A percentile compares a stretch with the other conserved stretches of the same genome.
phyloP scores from a whole-genome alignment of 768 basidiomycete species.

The Pleurotus tuber-regium region DNA sequence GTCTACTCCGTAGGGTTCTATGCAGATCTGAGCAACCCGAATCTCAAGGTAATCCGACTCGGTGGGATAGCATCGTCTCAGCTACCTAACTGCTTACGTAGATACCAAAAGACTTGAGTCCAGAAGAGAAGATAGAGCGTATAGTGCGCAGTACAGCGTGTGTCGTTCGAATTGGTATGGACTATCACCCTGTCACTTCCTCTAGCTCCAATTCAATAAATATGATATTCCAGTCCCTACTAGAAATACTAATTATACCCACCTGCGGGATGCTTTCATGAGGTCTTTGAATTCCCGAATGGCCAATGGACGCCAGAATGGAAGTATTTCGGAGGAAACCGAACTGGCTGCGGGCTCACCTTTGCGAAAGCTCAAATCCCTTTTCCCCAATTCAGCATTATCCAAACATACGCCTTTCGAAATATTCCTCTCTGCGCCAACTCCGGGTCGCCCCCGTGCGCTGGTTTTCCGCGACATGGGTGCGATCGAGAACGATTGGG shows the following conservation, averaged over 20 bases:
- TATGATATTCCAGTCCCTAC: conserved; percentile 60
- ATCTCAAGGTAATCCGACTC: conserved; percentile 53
- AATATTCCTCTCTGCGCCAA: conserved; percentile 62
- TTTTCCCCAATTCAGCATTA: conserved; percentile 71
- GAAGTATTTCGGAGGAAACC: conserved; percentile 55
- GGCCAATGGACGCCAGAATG: conserved; percentile 46
- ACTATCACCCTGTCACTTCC: neutral
- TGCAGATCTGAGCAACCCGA: conserved; percentile 70
- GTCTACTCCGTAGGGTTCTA: conserved; percentile 93
- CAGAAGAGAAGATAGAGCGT: conserved; percentile 69
- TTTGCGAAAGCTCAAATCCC: conserved; percentile 67
- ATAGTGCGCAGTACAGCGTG: conserved; percentile 69
- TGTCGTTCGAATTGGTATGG: conserved; percentile 69
- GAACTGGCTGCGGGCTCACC: conserved; percentile 58
- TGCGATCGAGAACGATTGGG: conserved; percentile 68
- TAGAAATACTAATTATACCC: conserved; percentile 71
- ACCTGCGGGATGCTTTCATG: conserved; percentile 82
- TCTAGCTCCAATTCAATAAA: neutral
- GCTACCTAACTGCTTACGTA: conserved; percentile 22
- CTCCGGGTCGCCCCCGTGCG: conserved; percentile 45
- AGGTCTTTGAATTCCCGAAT: conserved; percentile 67
- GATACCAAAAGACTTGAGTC: conserved; percentile 52
- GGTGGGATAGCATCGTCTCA: neutral
- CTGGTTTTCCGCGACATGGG: conserved; percentile 74
- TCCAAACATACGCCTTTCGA: conserved; percentile 69